Percentiles rank a stretch among this genome's conserved stretches.
These are phyloP conservation scores for Thalassiosira mediterranea DNA, from an alignment of 352 stramenopile species.

Conservation along the genomic window DNA sequence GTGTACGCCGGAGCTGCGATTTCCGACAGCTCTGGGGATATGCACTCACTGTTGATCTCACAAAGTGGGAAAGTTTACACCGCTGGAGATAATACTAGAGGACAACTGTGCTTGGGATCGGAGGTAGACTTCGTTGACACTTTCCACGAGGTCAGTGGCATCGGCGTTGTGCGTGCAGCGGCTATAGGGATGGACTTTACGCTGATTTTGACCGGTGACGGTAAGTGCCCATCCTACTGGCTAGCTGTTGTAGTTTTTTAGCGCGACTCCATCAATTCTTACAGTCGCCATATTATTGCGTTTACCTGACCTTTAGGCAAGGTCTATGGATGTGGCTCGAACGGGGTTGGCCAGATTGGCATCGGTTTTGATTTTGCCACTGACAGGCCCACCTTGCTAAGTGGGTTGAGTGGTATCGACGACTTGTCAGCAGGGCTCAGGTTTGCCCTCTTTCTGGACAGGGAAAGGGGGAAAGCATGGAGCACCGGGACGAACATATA, in stretches of 20 bases:
- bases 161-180: background rate
- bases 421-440: background rate
- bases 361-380: background rate
- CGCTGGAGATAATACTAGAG: background rate
- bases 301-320: too few species aligned
- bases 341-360: background rate
- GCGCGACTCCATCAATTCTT: too few species aligned
- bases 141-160: background rate
- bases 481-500: constrained; percentile 5
- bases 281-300: too few species aligned
- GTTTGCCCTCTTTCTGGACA: constrained; percentile 2
- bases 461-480: background rate
- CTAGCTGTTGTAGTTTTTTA: too few species aligned
- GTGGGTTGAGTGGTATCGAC: background rate
- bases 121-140: too few species aligned
- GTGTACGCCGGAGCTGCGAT: background rate
- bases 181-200: constrained; percentile 8
- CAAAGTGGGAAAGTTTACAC: constrained; percentile 2
- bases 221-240: too few species aligned
- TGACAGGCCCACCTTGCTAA: background rate
- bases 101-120: constrained; percentile 12
- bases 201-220: constrained; percentile 1
- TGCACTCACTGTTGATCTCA: constrained; percentile 5
- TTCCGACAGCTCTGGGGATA: too few species aligned
- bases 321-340: constrained; percentile 8